Conservation (phyloP, 768 basidiomycete species). For the Termitomyces eurrhizus region DNA sequence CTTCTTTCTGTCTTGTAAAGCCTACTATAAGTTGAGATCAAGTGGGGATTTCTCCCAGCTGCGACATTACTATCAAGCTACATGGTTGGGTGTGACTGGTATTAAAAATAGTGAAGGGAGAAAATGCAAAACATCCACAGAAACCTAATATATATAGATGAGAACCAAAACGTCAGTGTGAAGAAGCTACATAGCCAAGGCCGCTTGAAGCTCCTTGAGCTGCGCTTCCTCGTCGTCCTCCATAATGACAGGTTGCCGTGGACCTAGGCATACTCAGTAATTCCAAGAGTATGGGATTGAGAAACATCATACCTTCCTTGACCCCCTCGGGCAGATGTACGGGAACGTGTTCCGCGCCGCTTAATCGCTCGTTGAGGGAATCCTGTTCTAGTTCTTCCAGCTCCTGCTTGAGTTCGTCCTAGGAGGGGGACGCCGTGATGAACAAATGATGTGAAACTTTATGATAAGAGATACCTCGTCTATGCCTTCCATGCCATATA, state of each 20-base stretch:
- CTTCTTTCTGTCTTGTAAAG: not conserved
- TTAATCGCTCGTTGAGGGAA: constrained; percentile 77
- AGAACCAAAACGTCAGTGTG: constrained; percentile 11
- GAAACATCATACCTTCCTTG: constrained; percentile 43
- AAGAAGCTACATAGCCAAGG: constrained; percentile 66
- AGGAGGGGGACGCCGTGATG: not conserved
- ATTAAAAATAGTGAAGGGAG: constrained; percentile 18
- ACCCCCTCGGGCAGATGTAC: constrained; percentile 72
- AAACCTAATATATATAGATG: constrained; percentile 18
- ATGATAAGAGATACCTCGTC: constrained; percentile 61
- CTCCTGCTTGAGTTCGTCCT: constrained; percentile 80
- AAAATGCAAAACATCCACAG: constrained; percentile 17
- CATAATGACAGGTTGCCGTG: constrained; percentile 33
- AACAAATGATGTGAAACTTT: constrained; percentile 6
- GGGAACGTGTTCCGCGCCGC: constrained; percentile 86
- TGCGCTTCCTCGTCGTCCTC: constrained; percentile 94
- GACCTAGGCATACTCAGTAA: not conserved
- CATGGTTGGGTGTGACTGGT: constrained; percentile 15
- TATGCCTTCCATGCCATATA: constrained; percentile 42
- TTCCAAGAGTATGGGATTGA: not conserved
- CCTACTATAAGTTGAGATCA: not conserved
- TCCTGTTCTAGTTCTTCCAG: constrained; percentile 88
- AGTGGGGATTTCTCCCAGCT: constrained; percentile 3
- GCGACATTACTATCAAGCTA: constrained; percentile 25
- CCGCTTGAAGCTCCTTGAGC: constrained; percentile 85